Percentiles rank a stretch among this genome's conserved stretches.
Conservation (phyloP, 169 alveolate species). For the Theileria orientalis region DNA sequence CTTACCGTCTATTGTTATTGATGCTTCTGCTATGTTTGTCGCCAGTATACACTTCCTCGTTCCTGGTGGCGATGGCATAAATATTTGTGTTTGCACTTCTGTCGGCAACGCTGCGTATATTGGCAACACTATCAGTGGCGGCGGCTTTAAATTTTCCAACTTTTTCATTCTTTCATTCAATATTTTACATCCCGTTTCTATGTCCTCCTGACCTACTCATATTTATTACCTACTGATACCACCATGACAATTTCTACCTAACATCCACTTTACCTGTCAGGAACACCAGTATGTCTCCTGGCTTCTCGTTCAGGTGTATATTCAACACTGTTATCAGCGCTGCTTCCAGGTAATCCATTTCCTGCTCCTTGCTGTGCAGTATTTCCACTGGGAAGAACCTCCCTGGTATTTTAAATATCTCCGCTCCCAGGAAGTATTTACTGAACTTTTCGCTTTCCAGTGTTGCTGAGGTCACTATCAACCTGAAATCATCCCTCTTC, state of each 20-base stretch:
- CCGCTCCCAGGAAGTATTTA: constrained; percentile 92
- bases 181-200: constrained; percentile 97
- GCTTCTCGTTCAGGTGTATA: constrained; percentile 94
- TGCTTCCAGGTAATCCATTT: constrained; percentile 97
- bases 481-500: constrained; percentile 90
- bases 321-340: constrained; percentile 94
- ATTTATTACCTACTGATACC: neutral
- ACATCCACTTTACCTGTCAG: constrained; percentile 88
- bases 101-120: constrained; percentile 97
- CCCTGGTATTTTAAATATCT: constrained; percentile 98
- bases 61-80: constrained; percentile 98
- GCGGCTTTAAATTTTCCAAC: constrained; percentile 92
- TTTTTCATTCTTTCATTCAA: constrained; percentile 92
- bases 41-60: constrained; percentile 98
- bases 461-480: constrained; percentile 99
- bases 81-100: constrained; percentile 95
- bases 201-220: constrained; percentile 90
- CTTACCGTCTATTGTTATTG: constrained; percentile 98
- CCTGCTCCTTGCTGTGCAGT: constrained; percentile 95
- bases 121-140: constrained; percentile 94
- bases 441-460: constrained; percentile 95
- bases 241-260: neutral
- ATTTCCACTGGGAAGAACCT: constrained; percentile 97
- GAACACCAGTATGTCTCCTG: constrained; percentile 98
- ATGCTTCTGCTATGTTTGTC: constrained; percentile 99